Evolutionary conservation across 2,329 filamentous ascomycete species (phyloP).

Genomic region (Hyphodiscus sp.): DNA sequence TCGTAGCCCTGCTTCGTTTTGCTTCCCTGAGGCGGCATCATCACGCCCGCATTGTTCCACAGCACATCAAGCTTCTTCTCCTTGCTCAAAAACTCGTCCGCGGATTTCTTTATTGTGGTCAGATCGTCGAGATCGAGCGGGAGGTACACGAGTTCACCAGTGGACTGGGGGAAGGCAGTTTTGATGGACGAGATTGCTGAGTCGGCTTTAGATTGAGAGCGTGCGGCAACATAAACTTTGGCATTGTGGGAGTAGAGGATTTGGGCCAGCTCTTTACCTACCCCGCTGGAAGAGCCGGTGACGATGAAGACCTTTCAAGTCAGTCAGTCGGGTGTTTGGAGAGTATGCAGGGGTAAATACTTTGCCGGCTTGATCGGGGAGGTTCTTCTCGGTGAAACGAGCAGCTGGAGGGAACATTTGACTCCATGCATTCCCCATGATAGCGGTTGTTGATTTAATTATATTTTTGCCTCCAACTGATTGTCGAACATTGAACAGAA

Average conservation of each 20-base stretch:
- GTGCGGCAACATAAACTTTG: conserved; percentile 36
- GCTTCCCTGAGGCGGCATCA: conserved; percentile 27
- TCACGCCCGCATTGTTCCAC: conserved; percentile 33
- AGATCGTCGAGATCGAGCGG: conserved; percentile 32
- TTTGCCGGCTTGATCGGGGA: conserved; percentile 24
- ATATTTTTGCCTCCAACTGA: neutral
- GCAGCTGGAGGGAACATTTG: neutral
- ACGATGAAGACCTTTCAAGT: conserved; percentile 23
- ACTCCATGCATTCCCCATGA: neutral
- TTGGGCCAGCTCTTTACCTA: conserved; percentile 31
- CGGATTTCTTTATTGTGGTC: conserved; percentile 30
- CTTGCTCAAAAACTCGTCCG: conserved; percentile 27
- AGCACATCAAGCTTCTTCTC: conserved; percentile 34
- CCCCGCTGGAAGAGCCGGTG: conserved; percentile 30
- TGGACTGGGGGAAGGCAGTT: conserved; percentile 13
- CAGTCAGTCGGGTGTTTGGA: conserved; percentile 2
- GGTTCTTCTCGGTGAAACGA: conserved; percentile 22
- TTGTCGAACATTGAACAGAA: neutral
- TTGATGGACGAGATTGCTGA: conserved; percentile 34
- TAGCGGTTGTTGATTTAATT: neutral
- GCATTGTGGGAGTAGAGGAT: conserved; percentile 35
- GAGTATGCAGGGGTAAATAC: conserved; percentile 8
- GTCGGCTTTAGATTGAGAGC: conserved; percentile 32
- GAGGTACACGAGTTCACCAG: conserved; percentile 31
- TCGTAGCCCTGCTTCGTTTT: conserved; percentile 30